A percentile compares a stretch with the other conserved stretches of the same genome.
These are phyloP conservation scores for Blastobotrys raffinosifermentans DNA, from an alignment of 1,139 yeast species.

Conservation along the genomic window DNA sequence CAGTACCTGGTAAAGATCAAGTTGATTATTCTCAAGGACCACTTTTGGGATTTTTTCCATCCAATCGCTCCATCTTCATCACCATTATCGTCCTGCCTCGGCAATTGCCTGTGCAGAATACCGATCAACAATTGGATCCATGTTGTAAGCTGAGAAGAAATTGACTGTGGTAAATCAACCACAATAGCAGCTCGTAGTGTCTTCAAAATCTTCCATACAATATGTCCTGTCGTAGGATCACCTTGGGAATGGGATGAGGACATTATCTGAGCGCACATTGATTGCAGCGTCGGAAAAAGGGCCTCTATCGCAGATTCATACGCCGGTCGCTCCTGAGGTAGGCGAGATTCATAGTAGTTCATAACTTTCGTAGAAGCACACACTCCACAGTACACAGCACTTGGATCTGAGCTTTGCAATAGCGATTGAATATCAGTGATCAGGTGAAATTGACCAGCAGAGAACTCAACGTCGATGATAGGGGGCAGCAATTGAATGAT, in stretches of 20 bases:
- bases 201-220: conserved; percentile 18
- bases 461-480: conserved; percentile 9
- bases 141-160: conserved; percentile 10
- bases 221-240: too few relatives aligned
- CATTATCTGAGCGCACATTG: conserved; percentile 9
- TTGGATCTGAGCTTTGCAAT: conserved; percentile 7
- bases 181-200: conserved; percentile 12
- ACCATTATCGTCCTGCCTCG: too few relatives aligned
- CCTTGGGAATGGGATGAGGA: conserved; percentile 7
- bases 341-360: conserved; percentile 11
- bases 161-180: conserved; percentile 7
- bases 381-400: conserved; percentile 13
- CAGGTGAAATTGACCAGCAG: conserved; percentile 9
- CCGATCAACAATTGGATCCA: conserved; percentile 16
- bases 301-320: conserved; percentile 3
- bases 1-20: conserved; percentile 12
- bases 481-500: too few relatives aligned
- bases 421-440: conserved; percentile 7
- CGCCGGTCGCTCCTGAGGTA: conserved; percentile 3
- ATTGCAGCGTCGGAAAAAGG: conserved; percentile 13
- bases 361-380: conserved; percentile 13
- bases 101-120: conserved; percentile 1
- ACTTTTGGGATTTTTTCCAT: conserved; percentile 16
- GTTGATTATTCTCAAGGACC: conserved; percentile 16
- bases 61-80: background rate